Evolutionary conservation across 306 rosid species (phyloP).

Genomic region (Inga oerstediana): DNA sequence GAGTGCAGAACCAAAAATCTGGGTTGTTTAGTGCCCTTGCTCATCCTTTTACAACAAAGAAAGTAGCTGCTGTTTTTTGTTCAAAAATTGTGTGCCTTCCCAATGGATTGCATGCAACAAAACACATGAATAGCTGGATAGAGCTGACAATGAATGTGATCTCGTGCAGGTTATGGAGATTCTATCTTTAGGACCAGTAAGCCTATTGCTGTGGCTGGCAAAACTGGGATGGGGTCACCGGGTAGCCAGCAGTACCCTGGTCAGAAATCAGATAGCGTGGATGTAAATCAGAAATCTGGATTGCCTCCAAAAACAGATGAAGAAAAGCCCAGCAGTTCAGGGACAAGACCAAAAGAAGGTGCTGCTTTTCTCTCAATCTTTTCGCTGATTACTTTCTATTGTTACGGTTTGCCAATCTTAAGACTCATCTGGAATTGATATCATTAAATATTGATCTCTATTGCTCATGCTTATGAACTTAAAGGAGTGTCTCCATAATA

Average conservation of each 20-base stretch:
- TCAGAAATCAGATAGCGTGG: conserved; percentile 36
- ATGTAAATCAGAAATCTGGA: conserved; percentile 34
- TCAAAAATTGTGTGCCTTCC: neutral
- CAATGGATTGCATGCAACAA: conserved; percentile 7
- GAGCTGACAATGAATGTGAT: conserved; percentile 32
- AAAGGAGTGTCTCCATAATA: conserved; percentile 16
- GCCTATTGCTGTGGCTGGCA: conserved; percentile 39
- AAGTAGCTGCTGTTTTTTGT: neutral
- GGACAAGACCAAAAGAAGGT: conserved; percentile 92
- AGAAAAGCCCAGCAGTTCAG: conserved; percentile 78
- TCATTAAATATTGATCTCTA: neutral
- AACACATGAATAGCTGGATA: conserved; percentile 14
- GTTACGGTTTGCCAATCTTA: conserved; percentile 17
- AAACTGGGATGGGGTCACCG: conserved; percentile 40
- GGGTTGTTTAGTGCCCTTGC: neutral
- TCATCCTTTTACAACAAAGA: neutral
- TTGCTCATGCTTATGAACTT: conserved; percentile 6
- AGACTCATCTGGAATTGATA: conserved; percentile 21
- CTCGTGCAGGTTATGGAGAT: conserved; percentile 46
- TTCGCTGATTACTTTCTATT: conserved; percentile 10
- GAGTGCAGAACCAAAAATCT: neutral
- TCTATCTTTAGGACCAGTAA: conserved; percentile 42
- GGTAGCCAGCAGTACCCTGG: conserved; percentile 43
- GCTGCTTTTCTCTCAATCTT: conserved; percentile 28
- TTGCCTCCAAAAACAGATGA: conserved; percentile 48